These are phyloP conservation scores for Chlorella sp. DNA, from an alignment of 139 green algal species.

Conservation along the genomic window DNA sequence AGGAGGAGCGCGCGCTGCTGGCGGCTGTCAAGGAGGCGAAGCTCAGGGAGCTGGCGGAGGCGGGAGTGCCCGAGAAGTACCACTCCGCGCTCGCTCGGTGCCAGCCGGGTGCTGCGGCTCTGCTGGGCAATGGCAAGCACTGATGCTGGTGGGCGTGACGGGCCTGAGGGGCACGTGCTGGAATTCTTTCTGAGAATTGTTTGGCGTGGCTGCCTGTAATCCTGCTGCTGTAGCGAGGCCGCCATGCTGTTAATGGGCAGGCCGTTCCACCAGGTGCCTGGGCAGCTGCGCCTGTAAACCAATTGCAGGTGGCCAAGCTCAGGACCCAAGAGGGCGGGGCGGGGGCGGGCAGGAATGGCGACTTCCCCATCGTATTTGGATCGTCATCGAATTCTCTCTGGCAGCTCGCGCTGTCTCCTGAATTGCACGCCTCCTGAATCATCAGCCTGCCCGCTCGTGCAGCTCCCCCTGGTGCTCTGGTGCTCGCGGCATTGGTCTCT, in stretches of 20 bases:
- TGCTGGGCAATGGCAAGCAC: background rate
- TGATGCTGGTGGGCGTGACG: background rate
- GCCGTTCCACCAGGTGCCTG: background rate
- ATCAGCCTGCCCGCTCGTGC: no score
- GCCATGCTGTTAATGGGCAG: background rate
- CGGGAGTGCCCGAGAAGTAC: conserved; percentile 25
- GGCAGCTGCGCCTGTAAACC: no score
- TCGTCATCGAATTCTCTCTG: no score
- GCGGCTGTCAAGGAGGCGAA: conserved; percentile 27
- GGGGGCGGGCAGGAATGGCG: no score
- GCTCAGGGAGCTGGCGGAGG: conserved; percentile 15
- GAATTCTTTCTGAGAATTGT: no score
- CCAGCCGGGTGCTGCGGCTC: background rate
- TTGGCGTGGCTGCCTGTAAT: background rate
- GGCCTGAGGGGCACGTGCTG: no score
- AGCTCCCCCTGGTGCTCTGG: no score
- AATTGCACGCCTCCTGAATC: background rate
- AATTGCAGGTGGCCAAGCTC: no score
- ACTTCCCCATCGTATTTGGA: no score
- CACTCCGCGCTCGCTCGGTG: conserved; percentile 1
- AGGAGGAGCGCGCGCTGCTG: conserved; percentile 15
- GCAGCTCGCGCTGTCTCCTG: background rate
- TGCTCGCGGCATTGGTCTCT: no score
- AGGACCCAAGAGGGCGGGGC: no score
- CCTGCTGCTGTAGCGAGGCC: background rate